These are phyloP conservation scores for Phytophthora boehmeriae DNA, from an alignment of 352 stramenopile species.

Conservation along the genomic window DNA sequence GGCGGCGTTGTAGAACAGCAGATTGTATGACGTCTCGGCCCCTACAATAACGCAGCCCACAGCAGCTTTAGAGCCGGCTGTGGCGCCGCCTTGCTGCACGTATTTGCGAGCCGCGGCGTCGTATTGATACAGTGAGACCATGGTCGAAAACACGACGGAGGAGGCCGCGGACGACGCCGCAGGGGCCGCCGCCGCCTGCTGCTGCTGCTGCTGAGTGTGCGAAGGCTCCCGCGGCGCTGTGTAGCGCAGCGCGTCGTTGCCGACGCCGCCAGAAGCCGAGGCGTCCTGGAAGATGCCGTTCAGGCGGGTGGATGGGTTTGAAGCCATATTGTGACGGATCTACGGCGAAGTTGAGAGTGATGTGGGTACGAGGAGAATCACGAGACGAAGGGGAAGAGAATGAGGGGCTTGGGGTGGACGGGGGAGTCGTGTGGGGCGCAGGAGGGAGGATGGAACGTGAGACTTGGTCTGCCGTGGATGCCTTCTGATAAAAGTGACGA, in stretches of 20 bases:
- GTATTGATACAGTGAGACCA: constrained; percentile 81
- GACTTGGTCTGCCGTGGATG: constrained; percentile 14
- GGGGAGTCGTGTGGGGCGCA: background rate
- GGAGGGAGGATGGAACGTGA: constrained; percentile 1
- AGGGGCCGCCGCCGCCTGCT: constrained; percentile 14
- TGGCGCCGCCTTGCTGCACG: constrained; percentile 50
- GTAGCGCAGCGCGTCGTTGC: constrained; percentile 78
- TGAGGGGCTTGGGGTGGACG: background rate
- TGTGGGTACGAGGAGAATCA: background rate
- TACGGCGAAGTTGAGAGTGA: background rate
- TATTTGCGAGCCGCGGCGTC: constrained; percentile 62
- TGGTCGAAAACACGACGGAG: constrained; percentile 68
- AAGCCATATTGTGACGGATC: constrained; percentile 26
- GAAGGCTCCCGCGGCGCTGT: constrained; percentile 68
- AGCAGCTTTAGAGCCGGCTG: constrained; percentile 33
- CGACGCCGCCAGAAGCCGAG: constrained; percentile 23
- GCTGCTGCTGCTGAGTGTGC: constrained; percentile 29
- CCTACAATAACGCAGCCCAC: constrained; percentile 81
- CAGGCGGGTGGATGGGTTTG: constrained; percentile 57
- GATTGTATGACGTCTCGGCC: constrained; percentile 63
- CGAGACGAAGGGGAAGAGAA: constrained; percentile 11
- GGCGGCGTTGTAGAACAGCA: constrained; percentile 77
- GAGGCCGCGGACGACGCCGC: constrained; percentile 30
- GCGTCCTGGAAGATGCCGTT: constrained; percentile 63
- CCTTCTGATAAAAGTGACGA: constrained; percentile 32